phyloP scores from a whole-genome alignment of 2,329 filamentous ascomycete genomes.

The Paraphoma chrysanthemicola region DNA sequence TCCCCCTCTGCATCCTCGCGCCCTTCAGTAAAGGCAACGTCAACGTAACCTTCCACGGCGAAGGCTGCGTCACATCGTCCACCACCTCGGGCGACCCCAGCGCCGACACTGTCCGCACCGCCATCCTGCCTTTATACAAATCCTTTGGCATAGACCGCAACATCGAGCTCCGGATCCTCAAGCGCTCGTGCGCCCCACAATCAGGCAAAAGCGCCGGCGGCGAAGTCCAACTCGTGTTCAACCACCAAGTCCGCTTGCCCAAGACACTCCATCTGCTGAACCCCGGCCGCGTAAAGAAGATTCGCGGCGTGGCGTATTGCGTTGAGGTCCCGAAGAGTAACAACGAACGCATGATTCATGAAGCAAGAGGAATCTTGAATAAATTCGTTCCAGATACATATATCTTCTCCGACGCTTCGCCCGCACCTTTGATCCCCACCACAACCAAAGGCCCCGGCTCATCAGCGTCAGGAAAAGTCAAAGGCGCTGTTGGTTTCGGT shows the following conservation, averaged over 20 bases:
- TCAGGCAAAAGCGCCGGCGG: conserved; percentile 83
- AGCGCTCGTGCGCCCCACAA: conserved; percentile 72
- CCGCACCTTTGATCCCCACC: conserved; percentile 67
- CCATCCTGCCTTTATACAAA: conserved; percentile 86
- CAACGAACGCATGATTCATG: conserved; percentile 94
- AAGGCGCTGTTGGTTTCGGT: conserved; percentile 88
- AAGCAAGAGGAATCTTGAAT: conserved; percentile 86
- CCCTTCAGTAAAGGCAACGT: conserved; percentile 92
- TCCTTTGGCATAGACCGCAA: conserved; percentile 87
- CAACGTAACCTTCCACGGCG: conserved; percentile 87
- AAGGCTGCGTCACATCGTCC: conserved; percentile 88
- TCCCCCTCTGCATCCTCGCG: conserved; percentile 86
- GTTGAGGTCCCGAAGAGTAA: conserved; percentile 91
- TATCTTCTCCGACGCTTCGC: conserved; percentile 74
- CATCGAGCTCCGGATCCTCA: conserved; percentile 84
- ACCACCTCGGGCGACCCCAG: conserved; percentile 87
- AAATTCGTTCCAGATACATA: conserved; percentile 84
- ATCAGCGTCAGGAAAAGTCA: conserved; percentile 59
- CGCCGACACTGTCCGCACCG: conserved; percentile 91
- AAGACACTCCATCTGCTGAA: conserved; percentile 91
- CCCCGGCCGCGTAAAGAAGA: conserved; percentile 83
- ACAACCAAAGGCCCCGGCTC: conserved; percentile 66
- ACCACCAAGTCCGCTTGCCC: conserved; percentile 88
- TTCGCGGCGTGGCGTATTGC: conserved; percentile 92
- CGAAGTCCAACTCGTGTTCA: conserved; percentile 91